These are phyloP conservation scores for Leptographium procerum DNA, from an alignment of 2,329 filamentous ascomycete genomes.

Conservation along the genomic window DNA sequence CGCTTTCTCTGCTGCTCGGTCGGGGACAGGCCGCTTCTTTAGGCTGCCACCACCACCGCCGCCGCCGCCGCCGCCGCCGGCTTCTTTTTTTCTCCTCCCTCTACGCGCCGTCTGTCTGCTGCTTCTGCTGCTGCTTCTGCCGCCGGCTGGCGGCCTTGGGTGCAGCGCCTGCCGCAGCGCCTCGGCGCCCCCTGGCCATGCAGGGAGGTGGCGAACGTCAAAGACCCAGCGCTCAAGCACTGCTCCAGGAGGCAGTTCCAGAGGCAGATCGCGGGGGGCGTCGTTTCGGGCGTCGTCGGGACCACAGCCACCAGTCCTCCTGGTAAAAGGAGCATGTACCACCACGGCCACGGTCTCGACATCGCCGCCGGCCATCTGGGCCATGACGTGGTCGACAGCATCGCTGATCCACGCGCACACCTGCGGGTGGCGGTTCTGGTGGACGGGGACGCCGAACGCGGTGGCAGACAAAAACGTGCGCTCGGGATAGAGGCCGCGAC, in stretches of 20 bases:
- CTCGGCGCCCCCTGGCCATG: constrained; percentile 25
- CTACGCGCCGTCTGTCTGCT: no score
- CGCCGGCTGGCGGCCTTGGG: background rate
- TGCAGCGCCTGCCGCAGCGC: constrained; percentile 14
- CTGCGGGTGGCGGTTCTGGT: constrained; percentile 74
- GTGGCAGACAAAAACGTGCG: constrained; percentile 67
- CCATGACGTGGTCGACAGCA: constrained; percentile 60
- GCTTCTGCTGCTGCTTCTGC: constrained; percentile 1
- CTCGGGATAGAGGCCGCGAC: constrained; percentile 67
- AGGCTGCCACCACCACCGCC: no score
- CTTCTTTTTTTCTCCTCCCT: no score
- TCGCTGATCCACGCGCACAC: constrained; percentile 81
- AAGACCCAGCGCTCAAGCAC: constrained; percentile 54
- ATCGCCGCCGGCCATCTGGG: constrained; percentile 51
- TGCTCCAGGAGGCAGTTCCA: constrained; percentile 20
- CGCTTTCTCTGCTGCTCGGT: no score
- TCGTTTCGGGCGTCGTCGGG: no score
- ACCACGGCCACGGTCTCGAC: constrained; percentile 10
- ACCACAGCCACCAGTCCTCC: no score
- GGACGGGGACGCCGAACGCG: constrained; percentile 74
- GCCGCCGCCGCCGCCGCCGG: no score
- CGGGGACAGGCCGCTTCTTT: background rate
- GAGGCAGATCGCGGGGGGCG: no score
- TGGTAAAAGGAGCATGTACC: constrained; percentile 9
- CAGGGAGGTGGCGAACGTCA: constrained; percentile 42